phyloP scores from a whole-genome alignment of 2,329 filamentous ascomycete genomes.

The Talaromyces sp. region DNA sequence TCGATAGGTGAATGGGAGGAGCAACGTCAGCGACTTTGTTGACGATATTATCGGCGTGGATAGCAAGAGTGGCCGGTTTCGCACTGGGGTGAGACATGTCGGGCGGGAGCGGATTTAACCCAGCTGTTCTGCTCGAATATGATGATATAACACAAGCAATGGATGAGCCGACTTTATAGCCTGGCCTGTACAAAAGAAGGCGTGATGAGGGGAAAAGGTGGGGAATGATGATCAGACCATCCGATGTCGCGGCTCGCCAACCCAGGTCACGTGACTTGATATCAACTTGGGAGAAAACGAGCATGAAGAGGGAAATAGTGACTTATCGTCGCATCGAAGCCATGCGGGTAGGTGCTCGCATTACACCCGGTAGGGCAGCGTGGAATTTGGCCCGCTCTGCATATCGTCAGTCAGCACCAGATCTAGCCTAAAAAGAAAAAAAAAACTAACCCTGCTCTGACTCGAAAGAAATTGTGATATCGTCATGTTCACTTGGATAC shows the following conservation, averaged over 20 bases:
- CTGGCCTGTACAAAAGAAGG: neutral
- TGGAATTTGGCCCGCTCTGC: constrained; percentile 35
- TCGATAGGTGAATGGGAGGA: constrained; percentile 75
- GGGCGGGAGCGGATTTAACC: neutral
- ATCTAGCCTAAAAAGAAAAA: neutral
- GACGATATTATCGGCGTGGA: constrained; percentile 33
- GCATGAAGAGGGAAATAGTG: neutral
- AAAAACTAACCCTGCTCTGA: constrained; percentile 63
- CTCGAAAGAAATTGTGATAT: constrained; percentile 82
- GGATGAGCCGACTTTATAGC: neutral
- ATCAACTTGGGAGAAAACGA: neutral
- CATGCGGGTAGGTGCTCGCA: constrained; percentile 35
- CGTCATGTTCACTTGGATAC: constrained; percentile 86
- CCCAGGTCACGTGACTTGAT: constrained; percentile 16
- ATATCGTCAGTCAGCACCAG: constrained; percentile 4
- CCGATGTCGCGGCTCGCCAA: constrained; percentile 9
- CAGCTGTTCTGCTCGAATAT: neutral
- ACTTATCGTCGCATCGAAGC: constrained; percentile 34
- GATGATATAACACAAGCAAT: neutral
- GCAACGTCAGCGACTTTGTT: constrained; percentile 67
- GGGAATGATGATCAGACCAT: constrained; percentile 1
- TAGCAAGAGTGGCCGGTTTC: constrained; percentile 9
- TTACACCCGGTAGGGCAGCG: constrained; percentile 31
- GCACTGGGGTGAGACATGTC: constrained; percentile 5
- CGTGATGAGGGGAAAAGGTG: neutral